Percentiles rank a stretch among this genome's conserved stretches.
Conservation (phyloP, 164 flowering plant genomes). For the Vitis cinerea region DNA sequence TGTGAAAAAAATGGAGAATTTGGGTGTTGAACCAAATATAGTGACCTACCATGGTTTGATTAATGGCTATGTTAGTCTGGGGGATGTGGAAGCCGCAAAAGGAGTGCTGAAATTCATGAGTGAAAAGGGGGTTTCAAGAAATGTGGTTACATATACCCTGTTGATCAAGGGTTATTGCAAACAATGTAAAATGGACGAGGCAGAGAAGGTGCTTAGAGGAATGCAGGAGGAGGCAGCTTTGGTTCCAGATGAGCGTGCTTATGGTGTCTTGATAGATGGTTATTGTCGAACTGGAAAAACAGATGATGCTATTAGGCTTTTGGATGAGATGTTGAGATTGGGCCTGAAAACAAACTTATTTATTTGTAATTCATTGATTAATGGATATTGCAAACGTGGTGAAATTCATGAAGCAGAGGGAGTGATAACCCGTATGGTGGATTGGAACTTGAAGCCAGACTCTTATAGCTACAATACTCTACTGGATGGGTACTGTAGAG, state of each 20-base stretch:
- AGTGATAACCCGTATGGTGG: conserved; percentile 42
- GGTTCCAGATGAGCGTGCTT: conserved; percentile 61
- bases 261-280: conserved; percentile 73
- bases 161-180: conserved; percentile 79
- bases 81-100: conserved; percentile 58
- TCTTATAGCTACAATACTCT: conserved; percentile 70
- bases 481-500: conserved; percentile 69
- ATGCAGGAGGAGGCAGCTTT: conserved; percentile 36
- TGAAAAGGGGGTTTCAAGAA: conserved; percentile 43
- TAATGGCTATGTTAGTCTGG: conserved; percentile 58
- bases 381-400: conserved; percentile 78
- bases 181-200: conserved; percentile 53
- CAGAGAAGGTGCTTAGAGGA: conserved; percentile 52
- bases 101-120: conserved; percentile 53
- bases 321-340: conserved; percentile 53
- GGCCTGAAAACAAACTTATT: conserved; percentile 63
- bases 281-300: conserved; percentile 61
- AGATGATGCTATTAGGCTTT: conserved; percentile 73
- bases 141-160: conserved; percentile 59
- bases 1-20: conserved; percentile 55
- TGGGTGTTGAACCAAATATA: conserved; percentile 62
- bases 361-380: conserved; percentile 71
- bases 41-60: conserved; percentile 76
- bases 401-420: conserved; percentile 52
- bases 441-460: conserved; percentile 64